Base-by-base conservation (phyloP, 768 basidiomycete species). In the Termitomyces titanicus region DNA sequence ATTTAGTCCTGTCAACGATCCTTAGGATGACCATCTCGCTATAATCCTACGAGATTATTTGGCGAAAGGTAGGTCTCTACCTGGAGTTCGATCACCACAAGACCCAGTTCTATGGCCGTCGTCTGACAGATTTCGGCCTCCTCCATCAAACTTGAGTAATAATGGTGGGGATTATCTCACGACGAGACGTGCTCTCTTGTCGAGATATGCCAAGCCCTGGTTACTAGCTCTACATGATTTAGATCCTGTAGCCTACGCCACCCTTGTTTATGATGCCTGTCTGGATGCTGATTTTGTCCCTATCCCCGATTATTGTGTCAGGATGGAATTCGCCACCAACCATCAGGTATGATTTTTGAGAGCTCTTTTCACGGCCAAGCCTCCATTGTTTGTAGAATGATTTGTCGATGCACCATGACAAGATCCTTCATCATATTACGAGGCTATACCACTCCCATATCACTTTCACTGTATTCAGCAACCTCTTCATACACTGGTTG, bases 91-190 rank as follows among this genome's bases (percentile, higher is more conserved):
- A 11, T 64, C 75, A 3, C 64, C 70, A 3, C 61, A 63, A 3
- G 79, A 83, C 29, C 43, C 64, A 7, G 66, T 70, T 9, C 69
- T 79, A n/a, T 90, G 88, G 88, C 88, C 88, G 20, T 66, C 66
- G 17, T 47, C 67, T 3, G 70, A 68, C 39, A 66, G 64, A 47
- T 62, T 66, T 15, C 74, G 80, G n/a, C 67, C 70, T 29, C 63
- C 68, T 1, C 61, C 73, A 9, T 61, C 71, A 3, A 72, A 68
- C 58, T 74, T 79, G 12, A 68, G 71, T 7, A 79, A 79, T 52
- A 87, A 83, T 64, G 87, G 89, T 0, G 82, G 86, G 18, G 84
- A 88, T 58, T 93, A 91, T 65, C 73, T 89, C 43, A 78, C 81
- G 15, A 74, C 79, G 24, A 74, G 90, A 37, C 75, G 80, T 37